phyloP scores from a whole-genome alignment of 257 asterid species.

The Plectranthus barbatus region DNA sequence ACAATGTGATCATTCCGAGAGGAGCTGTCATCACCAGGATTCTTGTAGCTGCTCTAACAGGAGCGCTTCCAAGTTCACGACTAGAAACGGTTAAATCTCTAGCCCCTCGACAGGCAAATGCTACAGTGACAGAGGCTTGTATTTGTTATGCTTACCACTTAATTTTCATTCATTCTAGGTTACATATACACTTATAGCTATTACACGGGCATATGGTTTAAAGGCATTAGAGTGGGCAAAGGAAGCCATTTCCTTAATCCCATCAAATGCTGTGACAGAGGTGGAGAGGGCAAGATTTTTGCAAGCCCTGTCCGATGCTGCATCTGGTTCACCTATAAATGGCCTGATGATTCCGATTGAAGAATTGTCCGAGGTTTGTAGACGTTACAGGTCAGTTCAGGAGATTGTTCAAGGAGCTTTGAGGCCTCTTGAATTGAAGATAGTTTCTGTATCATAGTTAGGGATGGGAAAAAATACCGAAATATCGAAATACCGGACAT shows the following conservation, averaged over 20 bases:
- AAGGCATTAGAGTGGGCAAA: conserved; percentile 84
- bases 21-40: conserved; percentile 69
- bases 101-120: neutral
- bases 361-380: conserved; percentile 86
- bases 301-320: conserved; percentile 72
- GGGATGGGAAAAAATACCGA: no score
- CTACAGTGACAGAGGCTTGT: neutral
- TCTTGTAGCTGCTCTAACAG: conserved; percentile 77
- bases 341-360: conserved; percentile 67
- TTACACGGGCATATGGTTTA: conserved; percentile 63
- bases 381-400: conserved; percentile 93
- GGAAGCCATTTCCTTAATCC: conserved; percentile 64
- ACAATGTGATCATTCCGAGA: conserved; percentile 70
- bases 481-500: no score
- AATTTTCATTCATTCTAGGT: conserved; percentile 37
- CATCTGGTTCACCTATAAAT: conserved; percentile 48
- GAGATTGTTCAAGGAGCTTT: conserved; percentile 94
- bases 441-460: conserved; percentile 48
- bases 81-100: conserved; percentile 62
- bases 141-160: conserved; percentile 11
- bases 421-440: conserved; percentile 80
- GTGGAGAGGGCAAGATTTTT: conserved; percentile 64
- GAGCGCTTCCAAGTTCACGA: conserved; percentile 93
- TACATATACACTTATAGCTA: conserved; percentile 61
- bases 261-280: conserved; percentile 77